Base-by-base conservation (phyloP, 768 basidiomycete species). In the Suillus alpinus region DNA sequence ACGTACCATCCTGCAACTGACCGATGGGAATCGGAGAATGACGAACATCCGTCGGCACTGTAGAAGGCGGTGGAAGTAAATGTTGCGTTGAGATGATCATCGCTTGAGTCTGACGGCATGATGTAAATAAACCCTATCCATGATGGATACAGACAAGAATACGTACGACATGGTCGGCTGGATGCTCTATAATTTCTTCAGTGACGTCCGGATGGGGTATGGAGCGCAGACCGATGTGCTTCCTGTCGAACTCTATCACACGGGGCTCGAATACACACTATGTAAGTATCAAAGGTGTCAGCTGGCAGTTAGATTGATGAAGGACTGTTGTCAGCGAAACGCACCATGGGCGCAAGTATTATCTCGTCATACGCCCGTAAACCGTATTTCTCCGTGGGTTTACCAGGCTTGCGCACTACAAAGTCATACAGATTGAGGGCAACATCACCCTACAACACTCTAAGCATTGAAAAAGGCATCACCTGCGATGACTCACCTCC, bases 191-290 rank as follows among this genome's bases (percentile, higher is more conserved):
- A 41, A 91, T 87, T 64, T 93, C 92, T 59, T 94, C 92, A 5
- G 89, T 87, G 31, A 91, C 83, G 62, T 87, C 83, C 12, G 81
- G 74, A 53, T 78, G 79, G 37, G 80, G 83, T n/a, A 79, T 74
- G 37, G 81, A 74, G 26, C 73, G 77, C 59, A 82, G 69, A 12
- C 82, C 81, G 18, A 78, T 73, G 29, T 83, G 80, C 72, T 95
- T 94, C 64, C 82, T 81, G 32, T 93, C 88, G 67, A 95, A 97
- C 63, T 97, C 91, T 60, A 99, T 88, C 41, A 95, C 85, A 20
- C 93, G 87, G 14, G 97, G 95, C 64, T 97, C 94, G 65, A 98
- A 98, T 36, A 98, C 78, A 68, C 91, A 90, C 95, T 98, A 65
- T 29, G 36, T 26, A 32, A 49, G 26, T 29, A 49, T 49, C 29